A percentile compares a stretch with the other conserved stretches of the same genome.
Conservation (phyloP, 306 rosid species). For the Pterocarpus macrocarpus region DNA sequence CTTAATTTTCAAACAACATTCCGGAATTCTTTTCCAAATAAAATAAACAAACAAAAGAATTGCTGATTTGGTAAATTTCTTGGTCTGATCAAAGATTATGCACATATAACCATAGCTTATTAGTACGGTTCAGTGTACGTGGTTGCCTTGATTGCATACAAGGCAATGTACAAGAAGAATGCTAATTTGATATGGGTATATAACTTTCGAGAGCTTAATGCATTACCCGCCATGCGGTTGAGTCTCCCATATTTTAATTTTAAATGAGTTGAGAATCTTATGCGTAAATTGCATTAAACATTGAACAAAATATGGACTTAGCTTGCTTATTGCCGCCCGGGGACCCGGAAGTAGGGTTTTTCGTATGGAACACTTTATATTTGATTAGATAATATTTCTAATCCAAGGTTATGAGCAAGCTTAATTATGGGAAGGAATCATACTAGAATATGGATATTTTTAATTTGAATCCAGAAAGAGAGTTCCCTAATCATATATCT, state of each 20-base stretch:
- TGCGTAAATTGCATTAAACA: slow-evolving; percentile 9
- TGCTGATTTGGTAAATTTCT: slow-evolving; percentile 42
- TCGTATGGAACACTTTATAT: background rate
- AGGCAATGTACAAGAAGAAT: slow-evolving; percentile 36
- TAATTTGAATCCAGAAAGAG: background rate
- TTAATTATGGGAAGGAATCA: background rate
- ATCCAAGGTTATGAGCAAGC: background rate
- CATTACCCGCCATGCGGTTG: background rate
- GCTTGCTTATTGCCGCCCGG: background rate
- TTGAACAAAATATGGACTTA: background rate
- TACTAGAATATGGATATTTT: background rate
- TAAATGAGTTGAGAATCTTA: slow-evolving; percentile 10
- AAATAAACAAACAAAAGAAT: background rate
- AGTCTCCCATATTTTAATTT: background rate
- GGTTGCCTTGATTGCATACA: slow-evolving; percentile 43
- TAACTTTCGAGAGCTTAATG: background rate
- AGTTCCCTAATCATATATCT: too few species aligned
- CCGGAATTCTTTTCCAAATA: background rate
- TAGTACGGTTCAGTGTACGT: slow-evolving; percentile 65
- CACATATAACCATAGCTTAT: slow-evolving; percentile 42
- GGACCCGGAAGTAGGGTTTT: background rate
- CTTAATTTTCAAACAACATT: slow-evolving; percentile 1
- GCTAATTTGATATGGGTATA: slow-evolving; percentile 28
- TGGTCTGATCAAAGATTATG: slow-evolving; percentile 62
- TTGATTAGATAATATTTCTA: background rate